A percentile compares a stretch with the other conserved stretches of the same genome.
Evolutionary conservation across 352 stramenopile species (phyloP).

Genomic region (Globisporangium emineosum): DNA sequence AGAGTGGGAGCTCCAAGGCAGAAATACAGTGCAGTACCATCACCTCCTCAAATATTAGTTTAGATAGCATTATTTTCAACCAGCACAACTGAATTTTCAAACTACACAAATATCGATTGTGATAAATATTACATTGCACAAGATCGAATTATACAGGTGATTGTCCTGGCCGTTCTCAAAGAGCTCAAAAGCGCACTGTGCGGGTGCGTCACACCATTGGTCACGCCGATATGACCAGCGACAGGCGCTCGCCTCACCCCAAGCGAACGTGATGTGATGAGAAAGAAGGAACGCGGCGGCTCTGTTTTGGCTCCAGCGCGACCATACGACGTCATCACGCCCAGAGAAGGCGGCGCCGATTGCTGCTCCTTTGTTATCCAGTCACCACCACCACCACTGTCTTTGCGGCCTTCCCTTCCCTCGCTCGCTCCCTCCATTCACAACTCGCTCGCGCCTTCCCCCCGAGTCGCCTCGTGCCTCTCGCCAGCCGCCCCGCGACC

Average conservation of each 20-base stretch:
- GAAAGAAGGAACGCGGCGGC: no score
- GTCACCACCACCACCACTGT: neutral
- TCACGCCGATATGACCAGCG: neutral
- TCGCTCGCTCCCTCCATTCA: neutral
- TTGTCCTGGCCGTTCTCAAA: neutral
- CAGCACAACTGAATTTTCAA: neutral
- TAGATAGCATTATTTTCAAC: neutral
- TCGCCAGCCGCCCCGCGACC: neutral
- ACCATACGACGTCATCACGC: neutral
- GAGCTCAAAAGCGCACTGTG: neutral
- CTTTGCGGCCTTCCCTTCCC: neutral
- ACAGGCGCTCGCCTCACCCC: neutral
- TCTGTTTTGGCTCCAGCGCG: neutral
- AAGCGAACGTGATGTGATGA: neutral
- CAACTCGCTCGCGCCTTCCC: neutral
- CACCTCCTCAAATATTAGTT: neutral
- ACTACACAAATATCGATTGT: neutral
- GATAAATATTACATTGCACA: neutral
- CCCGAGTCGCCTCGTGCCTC: neutral
- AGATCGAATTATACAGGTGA: neutral
- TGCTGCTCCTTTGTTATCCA: constrained; percentile 6
- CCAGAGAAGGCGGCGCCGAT: neutral
- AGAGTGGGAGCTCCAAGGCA: no score
- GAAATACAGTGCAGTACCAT: no score
- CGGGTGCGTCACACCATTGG: neutral